Evolutionary conservation across 73 alveolate species (phyloP), one percentile per base, ranked within the genome.

Genomic region (Stentor roeselii): DNA sequence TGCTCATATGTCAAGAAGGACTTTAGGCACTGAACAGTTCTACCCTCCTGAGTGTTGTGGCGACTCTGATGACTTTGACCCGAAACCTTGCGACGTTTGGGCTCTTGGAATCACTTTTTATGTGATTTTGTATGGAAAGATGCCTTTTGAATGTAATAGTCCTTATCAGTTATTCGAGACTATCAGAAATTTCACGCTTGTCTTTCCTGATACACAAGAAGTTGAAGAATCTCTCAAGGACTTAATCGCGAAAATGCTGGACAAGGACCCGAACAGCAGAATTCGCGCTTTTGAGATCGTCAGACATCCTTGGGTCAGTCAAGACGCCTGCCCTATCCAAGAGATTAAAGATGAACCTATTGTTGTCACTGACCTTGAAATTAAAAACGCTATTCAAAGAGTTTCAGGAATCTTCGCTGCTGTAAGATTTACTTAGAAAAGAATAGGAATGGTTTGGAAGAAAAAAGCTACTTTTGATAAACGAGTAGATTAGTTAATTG

Each of bases 71-170:
- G 83, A 83, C 0, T 31, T 39, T 3, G 78, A 76, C 36, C 67
- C 38, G 0, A 83, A 82, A 37, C 92, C 89, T 30, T 58, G 75
- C 3, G 92, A 86, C 75, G 59, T 86, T 31, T 86, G 92, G 89
- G 92, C 92, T 39, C 60, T 86, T 36, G 92, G 92, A 59, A 58
- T 86, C 4, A 86, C 92, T 59, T 15, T 86, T 15, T 86, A 80
- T 59, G 27, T 40, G 21, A 59, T 86, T 39, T 67, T 83, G 14
- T 86, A 86, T 59, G 75, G 90, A 32, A 60, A 35, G 31, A 78
- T 75, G 27, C 92, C 92, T 3, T 86, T 86, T 60, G 37, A 78
- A 39, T 82, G 82, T 3, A 41, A 32, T 38, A 86, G 67, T 3
- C 35, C 60, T 21, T 76, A 59, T 58, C 42, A 83, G 36, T 60